These are phyloP conservation scores for Cladosporium colombiae DNA, from an alignment of 2,329 filamentous ascomycete genomes.

Conservation along the genomic window DNA sequence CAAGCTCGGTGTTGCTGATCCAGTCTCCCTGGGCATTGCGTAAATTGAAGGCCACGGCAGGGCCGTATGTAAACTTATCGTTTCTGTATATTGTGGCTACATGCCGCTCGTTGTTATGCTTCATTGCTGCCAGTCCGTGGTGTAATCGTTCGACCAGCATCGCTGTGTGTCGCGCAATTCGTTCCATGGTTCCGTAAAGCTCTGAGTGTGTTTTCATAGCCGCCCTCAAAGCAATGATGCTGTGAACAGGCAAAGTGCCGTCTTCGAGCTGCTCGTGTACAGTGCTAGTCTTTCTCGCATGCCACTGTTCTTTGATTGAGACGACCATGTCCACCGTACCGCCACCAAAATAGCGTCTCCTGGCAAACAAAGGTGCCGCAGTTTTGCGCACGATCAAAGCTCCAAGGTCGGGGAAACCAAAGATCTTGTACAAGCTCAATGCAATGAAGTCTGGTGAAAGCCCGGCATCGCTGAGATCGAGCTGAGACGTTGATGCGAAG, in stretches of 20 bases:
- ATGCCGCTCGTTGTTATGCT: constrained; percentile 66
- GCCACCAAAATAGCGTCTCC: constrained; percentile 83
- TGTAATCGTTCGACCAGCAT: constrained; percentile 64
- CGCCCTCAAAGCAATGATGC: constrained; percentile 75
- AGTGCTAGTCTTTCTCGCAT: constrained; percentile 68
- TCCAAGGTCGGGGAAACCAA: constrained; percentile 90
- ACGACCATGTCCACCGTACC: constrained; percentile 92
- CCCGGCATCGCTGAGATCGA: constrained; percentile 66
- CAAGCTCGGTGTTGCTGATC: constrained; percentile 80
- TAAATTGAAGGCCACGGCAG: constrained; percentile 83
- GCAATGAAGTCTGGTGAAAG: constrained; percentile 79
- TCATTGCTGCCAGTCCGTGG: constrained; percentile 58
- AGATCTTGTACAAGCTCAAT: constrained; percentile 95
- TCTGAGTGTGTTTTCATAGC: constrained; percentile 69
- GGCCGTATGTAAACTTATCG: constrained; percentile 57
- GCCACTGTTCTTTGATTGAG: constrained; percentile 72
- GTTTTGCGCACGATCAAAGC: constrained; percentile 78
- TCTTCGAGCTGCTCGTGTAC: constrained; percentile 86
- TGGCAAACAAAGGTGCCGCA: constrained; percentile 61
- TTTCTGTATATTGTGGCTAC: constrained; percentile 67
- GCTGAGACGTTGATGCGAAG: constrained; percentile 71
- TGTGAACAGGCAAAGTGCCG: constrained; percentile 88
- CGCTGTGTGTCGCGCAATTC: constrained; percentile 69
- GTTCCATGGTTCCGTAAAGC: constrained; percentile 68
- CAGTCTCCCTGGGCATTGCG: constrained; percentile 68